These are phyloP conservation scores for Pulveroboletus sp. DNA, from an alignment of 768 basidiomycete genomes.

Conservation along the genomic window DNA sequence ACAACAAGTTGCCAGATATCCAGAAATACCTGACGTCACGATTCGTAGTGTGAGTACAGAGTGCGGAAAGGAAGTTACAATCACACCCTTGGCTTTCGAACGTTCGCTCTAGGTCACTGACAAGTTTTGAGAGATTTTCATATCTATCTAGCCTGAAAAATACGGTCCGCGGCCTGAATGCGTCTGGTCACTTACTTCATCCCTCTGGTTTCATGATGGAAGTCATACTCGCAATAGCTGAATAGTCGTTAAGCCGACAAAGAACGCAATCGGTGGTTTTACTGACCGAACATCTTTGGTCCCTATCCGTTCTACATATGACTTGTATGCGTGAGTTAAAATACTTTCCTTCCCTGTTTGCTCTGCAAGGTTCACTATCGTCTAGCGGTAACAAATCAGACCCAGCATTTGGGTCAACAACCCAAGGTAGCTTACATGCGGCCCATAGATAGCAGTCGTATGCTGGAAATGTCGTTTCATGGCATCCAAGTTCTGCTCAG, in stretches of 20 bases:
- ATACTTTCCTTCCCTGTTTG: slow-evolving; percentile 82
- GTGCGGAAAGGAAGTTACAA: not conserved
- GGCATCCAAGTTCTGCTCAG: slow-evolving; percentile 64
- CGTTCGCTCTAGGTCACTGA: slow-evolving; percentile 60
- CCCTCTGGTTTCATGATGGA: slow-evolving; percentile 88
- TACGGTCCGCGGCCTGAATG: not conserved
- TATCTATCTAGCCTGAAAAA: slow-evolving; percentile 46
- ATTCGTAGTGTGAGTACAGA: slow-evolving; percentile 1
- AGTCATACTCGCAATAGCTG: slow-evolving; percentile 85
- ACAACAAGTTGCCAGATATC: slow-evolving; percentile 63
- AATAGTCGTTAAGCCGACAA: not conserved
- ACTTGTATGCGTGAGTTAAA: slow-evolving; percentile 74
- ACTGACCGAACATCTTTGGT: slow-evolving; percentile 56
- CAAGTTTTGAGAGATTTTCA: slow-evolving; percentile 83
- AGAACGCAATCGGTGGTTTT: not conserved
- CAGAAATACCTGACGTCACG: slow-evolving; percentile 62
- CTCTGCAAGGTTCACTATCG: slow-evolving; percentile 87
- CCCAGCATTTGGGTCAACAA: not conserved
- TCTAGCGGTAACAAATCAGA: slow-evolving; percentile 39
- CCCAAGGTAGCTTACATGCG: slow-evolving; percentile 50
- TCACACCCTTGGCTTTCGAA: slow-evolving; percentile 79
- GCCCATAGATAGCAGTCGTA: slow-evolving; percentile 66
- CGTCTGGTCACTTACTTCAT: slow-evolving; percentile 68
- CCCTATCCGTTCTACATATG: slow-evolving; percentile 56
- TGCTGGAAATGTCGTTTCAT: slow-evolving; percentile 71